phyloP scores from a whole-genome alignment of 129 eudicot genomes.

The Calendula officinalis region DNA sequence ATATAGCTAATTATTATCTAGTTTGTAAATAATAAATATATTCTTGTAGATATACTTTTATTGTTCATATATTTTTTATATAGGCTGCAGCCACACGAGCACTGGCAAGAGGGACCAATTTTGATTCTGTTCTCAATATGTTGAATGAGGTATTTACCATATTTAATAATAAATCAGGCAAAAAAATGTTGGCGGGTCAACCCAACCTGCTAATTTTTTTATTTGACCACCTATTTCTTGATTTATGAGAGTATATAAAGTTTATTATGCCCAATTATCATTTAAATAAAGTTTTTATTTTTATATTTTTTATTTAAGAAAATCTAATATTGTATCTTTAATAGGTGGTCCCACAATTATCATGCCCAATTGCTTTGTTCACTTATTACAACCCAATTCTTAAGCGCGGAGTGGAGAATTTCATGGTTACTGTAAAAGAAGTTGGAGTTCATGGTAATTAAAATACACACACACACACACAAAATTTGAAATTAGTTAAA shows the following conservation, averaged over 20 bases:
- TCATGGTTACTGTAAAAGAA: constrained; percentile 82
- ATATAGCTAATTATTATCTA: background rate
- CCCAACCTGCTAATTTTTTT: background rate
- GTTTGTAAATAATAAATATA: background rate
- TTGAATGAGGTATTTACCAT: constrained; percentile 55
- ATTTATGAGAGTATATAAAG: constrained; percentile 4
- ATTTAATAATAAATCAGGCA: background rate
- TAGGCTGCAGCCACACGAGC: constrained; percentile 97
- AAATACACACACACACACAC: background rate
- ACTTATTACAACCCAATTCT: constrained; percentile 95
- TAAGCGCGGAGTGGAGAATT: constrained; percentile 79
- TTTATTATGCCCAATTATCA: too few species aligned
- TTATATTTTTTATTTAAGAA: background rate
- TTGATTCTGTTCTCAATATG: constrained; percentile 68
- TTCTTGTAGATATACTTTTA: background rate
- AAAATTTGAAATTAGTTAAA: too few species aligned
- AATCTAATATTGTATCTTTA: constrained; percentile 21
- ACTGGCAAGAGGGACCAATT: constrained; percentile 72
- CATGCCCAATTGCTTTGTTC: constrained; percentile 87
- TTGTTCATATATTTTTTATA: background rate
- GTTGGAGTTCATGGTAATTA: constrained; percentile 78
- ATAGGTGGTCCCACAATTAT: constrained; percentile 82
- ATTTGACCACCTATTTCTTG: background rate
- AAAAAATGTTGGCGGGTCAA: background rate
- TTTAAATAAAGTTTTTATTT: too few species aligned